Evolutionary conservation across 257 asterid species (phyloP).

Genomic region (Nicotiana tabacum): DNA sequence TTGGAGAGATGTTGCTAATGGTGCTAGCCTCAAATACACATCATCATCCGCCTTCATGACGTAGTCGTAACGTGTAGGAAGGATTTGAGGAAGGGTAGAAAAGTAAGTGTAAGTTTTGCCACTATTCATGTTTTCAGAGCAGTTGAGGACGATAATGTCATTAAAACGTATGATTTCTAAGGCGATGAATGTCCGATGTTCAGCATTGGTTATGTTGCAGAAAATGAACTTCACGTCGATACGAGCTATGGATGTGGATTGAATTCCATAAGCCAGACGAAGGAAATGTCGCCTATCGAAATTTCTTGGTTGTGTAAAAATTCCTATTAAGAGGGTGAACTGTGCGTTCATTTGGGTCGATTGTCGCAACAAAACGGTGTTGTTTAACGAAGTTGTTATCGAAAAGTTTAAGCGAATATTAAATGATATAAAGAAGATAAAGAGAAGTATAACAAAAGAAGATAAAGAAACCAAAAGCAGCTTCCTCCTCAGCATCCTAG

Average conservation of each 20-base stretch:
- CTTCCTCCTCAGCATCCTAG: slow-evolving; percentile 14
- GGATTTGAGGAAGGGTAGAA: slow-evolving; percentile 54
- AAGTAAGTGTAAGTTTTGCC: slow-evolving; percentile 70
- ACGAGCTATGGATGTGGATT: slow-evolving; percentile 34
- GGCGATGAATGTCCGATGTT: slow-evolving; percentile 37
- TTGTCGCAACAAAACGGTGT: slow-evolving; percentile 1
- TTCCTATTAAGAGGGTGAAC: slow-evolving; percentile 51
- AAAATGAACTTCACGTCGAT: slow-evolving; percentile 52
- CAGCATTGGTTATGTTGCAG: slow-evolving; percentile 57
- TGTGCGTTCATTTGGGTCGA: slow-evolving; percentile 7
- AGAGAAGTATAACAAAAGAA: slow-evolving; percentile 25
- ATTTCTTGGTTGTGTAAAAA: slow-evolving; percentile 52
- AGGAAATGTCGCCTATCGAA: slow-evolving; percentile 73
- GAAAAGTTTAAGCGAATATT: slow-evolving; percentile 37
- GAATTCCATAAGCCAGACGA: slow-evolving; percentile 62
- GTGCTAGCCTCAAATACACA: slow-evolving; percentile 50
- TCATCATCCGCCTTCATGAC: slow-evolving; percentile 89
- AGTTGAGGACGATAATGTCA: slow-evolving; percentile 57
- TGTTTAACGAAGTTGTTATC: slow-evolving; percentile 8
- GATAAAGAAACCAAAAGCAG: slow-evolving; percentile 26
- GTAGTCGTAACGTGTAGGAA: slow-evolving; percentile 43
- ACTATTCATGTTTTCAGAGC: slow-evolving; percentile 62
- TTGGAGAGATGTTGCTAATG: slow-evolving; percentile 43
- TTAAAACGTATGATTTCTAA: slow-evolving; percentile 63
- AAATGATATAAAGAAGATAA: slow-evolving; percentile 36